Percentiles rank a stretch among this genome's conserved stretches.
phyloP scores from a whole-genome alignment of 352 stramenopile species.

The Globisporangium cederbergense region DNA sequence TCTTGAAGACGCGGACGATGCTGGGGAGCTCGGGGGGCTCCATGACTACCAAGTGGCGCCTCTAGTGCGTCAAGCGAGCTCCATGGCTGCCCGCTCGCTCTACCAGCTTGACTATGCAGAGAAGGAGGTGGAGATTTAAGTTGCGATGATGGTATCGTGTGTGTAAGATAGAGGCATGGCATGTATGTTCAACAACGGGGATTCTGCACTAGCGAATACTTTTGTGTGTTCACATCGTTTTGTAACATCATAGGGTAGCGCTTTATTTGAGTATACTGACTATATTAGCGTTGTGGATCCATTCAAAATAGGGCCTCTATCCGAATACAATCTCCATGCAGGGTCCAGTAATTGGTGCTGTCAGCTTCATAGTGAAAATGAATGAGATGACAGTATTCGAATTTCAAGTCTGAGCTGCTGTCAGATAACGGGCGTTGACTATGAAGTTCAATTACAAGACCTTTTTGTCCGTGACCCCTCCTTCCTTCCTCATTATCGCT shows the following conservation, averaged over 20 bases:
- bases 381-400: no score
- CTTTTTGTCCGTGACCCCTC: no score
- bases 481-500: neutral
- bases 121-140: constrained; percentile 8
- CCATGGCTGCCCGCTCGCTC: constrained; percentile 12
- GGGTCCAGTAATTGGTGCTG: no score
- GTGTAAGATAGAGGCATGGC: neutral
- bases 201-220: neutral
- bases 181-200: no score
- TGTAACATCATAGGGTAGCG: neutral
- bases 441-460: neutral
- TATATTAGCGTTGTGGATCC: no score
- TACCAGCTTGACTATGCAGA: constrained; percentile 11
- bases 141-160: neutral
- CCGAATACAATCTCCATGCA: no score
- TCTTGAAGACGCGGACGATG: neutral
- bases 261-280: no score
- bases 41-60: neutral
- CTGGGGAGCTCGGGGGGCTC: neutral
- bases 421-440: neutral
- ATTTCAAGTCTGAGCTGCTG: no score
- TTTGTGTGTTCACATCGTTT: neutral
- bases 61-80: constrained; percentile 9
- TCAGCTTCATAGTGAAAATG: no score
- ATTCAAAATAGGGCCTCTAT: no score